These are phyloP conservation scores for Lachancea cidri DNA, from an alignment of 805 yeast species.

Conservation along the genomic window DNA sequence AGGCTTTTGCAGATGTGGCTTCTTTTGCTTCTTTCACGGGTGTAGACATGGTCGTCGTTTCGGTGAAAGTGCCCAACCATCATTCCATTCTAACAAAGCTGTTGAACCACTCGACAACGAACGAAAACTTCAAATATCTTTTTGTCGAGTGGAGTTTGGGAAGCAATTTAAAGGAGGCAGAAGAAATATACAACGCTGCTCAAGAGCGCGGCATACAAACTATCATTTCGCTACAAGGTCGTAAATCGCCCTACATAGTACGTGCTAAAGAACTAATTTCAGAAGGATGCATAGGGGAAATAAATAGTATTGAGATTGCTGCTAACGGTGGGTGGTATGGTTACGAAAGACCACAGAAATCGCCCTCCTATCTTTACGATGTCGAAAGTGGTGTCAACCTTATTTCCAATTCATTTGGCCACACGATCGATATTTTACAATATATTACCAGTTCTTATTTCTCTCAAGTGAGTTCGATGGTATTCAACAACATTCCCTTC, in stretches of 20 bases:
- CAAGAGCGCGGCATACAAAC: constrained; percentile 25
- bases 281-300: constrained; percentile 29
- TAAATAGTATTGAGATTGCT: constrained; percentile 28
- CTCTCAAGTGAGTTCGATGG: constrained; percentile 24
- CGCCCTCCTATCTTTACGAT: constrained; percentile 26
- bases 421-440: constrained; percentile 28
- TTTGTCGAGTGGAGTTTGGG: constrained; percentile 30
- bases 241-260: constrained; percentile 29
- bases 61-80: constrained; percentile 21
- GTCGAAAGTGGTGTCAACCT: constrained; percentile 26
- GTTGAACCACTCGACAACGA: constrained; percentile 18
- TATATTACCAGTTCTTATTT: constrained; percentile 30
- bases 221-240: constrained; percentile 28
- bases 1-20: constrained; percentile 23
- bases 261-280: constrained; percentile 29
- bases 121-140: constrained; percentile 22
- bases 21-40: constrained; percentile 20
- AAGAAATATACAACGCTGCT: constrained; percentile 23
- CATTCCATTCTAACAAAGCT: constrained; percentile 17
- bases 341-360: constrained; percentile 24
- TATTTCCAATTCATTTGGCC: constrained; percentile 28
- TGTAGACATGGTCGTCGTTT: constrained; percentile 27
- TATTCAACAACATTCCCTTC: constrained; percentile 27
- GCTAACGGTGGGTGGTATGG: constrained; percentile 33
- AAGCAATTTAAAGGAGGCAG: constrained; percentile 22